These are phyloP conservation scores for Leucoagaricus sp. DNA, from an alignment of 1,284 basidiomycete genomes.

Conservation along the genomic window DNA sequence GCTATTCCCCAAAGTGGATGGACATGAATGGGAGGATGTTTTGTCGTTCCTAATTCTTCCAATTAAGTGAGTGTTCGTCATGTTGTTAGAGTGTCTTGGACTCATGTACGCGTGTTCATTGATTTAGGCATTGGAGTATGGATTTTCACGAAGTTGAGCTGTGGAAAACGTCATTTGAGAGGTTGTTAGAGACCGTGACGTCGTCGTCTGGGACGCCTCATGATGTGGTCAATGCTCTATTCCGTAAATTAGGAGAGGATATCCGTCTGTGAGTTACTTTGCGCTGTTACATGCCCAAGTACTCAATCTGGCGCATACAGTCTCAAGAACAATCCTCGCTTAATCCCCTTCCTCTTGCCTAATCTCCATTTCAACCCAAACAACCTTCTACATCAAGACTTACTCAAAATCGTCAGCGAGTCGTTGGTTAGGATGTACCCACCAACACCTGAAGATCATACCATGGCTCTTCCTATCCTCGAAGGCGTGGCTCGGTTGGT, in stretches of 20 bases:
- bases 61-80: slow-evolving; percentile 38
- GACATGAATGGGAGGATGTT: slow-evolving; percentile 37
- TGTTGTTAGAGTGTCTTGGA: not conserved
- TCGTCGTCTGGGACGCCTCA: not conserved
- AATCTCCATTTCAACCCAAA: not conserved
- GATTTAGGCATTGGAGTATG: slow-evolving; percentile 44
- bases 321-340: not conserved
- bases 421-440: slow-evolving; percentile 4
- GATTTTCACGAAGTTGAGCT: slow-evolving; percentile 34
- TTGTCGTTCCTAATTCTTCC: slow-evolving; percentile 47
- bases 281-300: not conserved
- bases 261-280: not conserved
- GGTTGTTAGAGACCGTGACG: not conserved
- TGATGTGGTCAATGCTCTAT: not conserved
- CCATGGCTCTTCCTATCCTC: slow-evolving; percentile 35
- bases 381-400: not conserved
- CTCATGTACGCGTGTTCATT: not conserved
- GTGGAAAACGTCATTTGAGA: not conserved
- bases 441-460: slow-evolving; percentile 8
- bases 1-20: slow-evolving; percentile 17
- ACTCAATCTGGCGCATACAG: not conserved
- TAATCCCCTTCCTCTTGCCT: not conserved
- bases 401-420: not conserved
- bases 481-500: slow-evolving; percentile 35
- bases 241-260: not conserved